Evolutionary conservation across 257 asterid genomes (phyloP).

Genomic region (Penstemon eatonii): DNA sequence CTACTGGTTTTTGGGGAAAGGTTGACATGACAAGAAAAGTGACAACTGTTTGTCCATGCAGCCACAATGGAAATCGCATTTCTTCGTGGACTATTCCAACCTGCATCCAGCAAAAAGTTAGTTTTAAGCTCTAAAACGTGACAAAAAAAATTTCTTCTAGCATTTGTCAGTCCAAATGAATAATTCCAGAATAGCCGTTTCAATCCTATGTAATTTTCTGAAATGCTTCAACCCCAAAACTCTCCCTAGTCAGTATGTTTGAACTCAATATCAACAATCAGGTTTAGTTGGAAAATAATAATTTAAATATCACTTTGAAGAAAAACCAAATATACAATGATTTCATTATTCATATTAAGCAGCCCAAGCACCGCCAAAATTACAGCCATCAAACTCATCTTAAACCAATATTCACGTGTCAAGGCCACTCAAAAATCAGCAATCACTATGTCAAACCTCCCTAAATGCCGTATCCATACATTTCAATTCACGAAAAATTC

Average conservation of each 20-base stretch:
- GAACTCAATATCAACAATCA: too few species aligned
- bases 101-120: conserved; percentile 43
- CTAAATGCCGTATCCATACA: conserved; percentile 15
- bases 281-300: too few species aligned
- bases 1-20: conserved; percentile 84
- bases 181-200: too few species aligned
- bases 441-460: neutral
- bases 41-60: conserved; percentile 79
- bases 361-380: neutral
- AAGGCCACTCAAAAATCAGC: conserved; percentile 4
- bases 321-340: neutral
- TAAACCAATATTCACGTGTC: conserved; percentile 13
- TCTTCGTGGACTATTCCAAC: conserved; percentile 88
- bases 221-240: too few species aligned
- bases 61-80: conserved; percentile 91
- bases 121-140: conserved; percentile 9
- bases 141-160: neutral
- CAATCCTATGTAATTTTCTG: too few species aligned
- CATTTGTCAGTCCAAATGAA: too few species aligned
- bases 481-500: neutral
- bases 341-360: neutral
- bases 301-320: too few species aligned
- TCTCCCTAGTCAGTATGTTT: too few species aligned
- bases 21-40: conserved; percentile 75
- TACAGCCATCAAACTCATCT: conserved; percentile 6